Evolutionary conservation across 2,329 filamentous ascomycete species (phyloP), one percentile per base, ranked within the genome.

Genomic region (Neurospora sp.): DNA sequence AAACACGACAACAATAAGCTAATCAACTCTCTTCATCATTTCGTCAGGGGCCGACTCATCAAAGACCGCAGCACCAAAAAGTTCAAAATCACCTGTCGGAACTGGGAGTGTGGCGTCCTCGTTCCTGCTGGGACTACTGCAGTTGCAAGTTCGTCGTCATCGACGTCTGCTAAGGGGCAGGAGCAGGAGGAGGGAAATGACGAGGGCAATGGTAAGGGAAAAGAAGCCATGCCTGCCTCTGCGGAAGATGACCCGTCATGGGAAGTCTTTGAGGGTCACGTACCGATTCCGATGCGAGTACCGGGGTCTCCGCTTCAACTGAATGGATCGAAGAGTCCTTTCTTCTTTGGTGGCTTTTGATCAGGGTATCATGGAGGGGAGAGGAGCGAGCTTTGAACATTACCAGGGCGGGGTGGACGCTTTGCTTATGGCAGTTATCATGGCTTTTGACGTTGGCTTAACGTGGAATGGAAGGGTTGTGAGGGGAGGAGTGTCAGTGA

Each of bases 91-190:
- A 93, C 87, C 72, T 93, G 91, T 79, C 89, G 92, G 69, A 99
- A 98, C 79, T 98, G 95, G 94, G 96, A 98, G 81, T 97, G 93
- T 77, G 96, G 96, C 41, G 92, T 99, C 1, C 75, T 98, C 33
- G 78, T 97, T 52, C 88, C 89, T 2, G 69, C 28, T 19, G 38
- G 52, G 52, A 67, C 43, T 23, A 38, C 39, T 57, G 40, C 37
- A n/a, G 4, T 43, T 6, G 69, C 11, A 3, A 40, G 17, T 11
- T 33, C 38, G 5, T 67, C 39, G 28, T 41, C 39, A 6, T 23
- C 52, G 12, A 19, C 57, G 8, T 2, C 23, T 12, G 17, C 28
- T 65, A 66, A 38, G 75, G 74, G 36, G 57, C 70, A 65, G 12
- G 74, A 37, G 62, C 70, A 65, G 12, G 69, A 43, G 6, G 11